These are phyloP conservation scores for Vigna nakashimae DNA, from an alignment of 306 rosid genomes.

Conservation along the genomic window DNA sequence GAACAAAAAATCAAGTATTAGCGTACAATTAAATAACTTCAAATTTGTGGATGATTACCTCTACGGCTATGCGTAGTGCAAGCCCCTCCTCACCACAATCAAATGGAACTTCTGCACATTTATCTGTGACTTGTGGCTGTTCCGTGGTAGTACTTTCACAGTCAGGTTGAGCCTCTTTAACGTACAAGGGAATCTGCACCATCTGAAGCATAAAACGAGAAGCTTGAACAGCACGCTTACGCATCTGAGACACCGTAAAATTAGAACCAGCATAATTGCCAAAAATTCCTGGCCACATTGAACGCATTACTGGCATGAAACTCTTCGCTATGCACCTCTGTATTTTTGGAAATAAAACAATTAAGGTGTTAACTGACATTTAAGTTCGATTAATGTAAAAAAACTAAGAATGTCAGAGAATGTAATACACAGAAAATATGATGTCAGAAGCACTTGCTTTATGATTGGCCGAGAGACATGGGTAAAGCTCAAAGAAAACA, in stretches of 20 bases:
- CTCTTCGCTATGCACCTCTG: conserved; percentile 86
- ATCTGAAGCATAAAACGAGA: conserved; percentile 96
- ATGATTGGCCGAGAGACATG: conserved; percentile 77
- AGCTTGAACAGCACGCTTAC: conserved; percentile 92
- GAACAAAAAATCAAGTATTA: conserved; percentile 35
- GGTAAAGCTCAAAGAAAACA: conserved; percentile 94
- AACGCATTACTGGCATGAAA: conserved; percentile 78
- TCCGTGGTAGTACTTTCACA: conserved; percentile 53
- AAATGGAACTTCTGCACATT: conserved; percentile 61
- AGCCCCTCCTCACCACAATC: conserved; percentile 91
- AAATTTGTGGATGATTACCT: conserved; percentile 62
- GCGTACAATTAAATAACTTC: neutral
- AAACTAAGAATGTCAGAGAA: neutral
- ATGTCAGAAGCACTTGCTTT: conserved; percentile 62
- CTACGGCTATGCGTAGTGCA: conserved; percentile 80
- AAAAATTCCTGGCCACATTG: conserved; percentile 94
- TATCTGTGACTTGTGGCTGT: conserved; percentile 57
- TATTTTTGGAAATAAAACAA: conserved; percentile 42
- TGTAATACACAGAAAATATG: conserved; percentile 31
- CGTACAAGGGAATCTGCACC: conserved; percentile 80
- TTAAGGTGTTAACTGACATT: conserved; percentile 12
- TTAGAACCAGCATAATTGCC: conserved; percentile 75
- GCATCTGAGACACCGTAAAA: conserved; percentile 70
- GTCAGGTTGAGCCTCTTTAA: conserved; percentile 58
- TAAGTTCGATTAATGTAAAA: neutral